Base-by-base conservation (phyloP, 192 early-diverging fungal genomes). In the Lobosporangium transversale region DNA sequence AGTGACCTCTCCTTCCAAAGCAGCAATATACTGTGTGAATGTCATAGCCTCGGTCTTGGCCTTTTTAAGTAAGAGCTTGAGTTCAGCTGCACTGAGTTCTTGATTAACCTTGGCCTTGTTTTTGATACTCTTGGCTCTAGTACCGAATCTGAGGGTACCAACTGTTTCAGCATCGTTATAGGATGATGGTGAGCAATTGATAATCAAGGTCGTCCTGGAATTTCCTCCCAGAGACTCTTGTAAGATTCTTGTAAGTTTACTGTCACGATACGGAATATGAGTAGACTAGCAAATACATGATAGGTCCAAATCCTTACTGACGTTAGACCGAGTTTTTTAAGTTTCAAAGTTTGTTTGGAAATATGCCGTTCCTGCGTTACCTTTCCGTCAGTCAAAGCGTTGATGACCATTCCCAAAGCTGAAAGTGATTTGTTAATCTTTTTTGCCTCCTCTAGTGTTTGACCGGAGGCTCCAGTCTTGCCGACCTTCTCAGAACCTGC, bases 141-240 rank as follows among this genome's bases (percentile, higher is more conserved):
- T 96, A 79, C 98, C 98, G 76, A 99, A 99, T 31, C 97, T 87
- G 53, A 99, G 83, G 2, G 97, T 98, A 49, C 91, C 87, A 9
- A 98, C 78, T 0, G 97, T 98, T 84, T 99, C 98, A 10, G 92
- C 89, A 71, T 96, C 95, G 79, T 99, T 99, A 73, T 92, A 99
- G 15, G 95, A 96, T 5, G 94, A 95, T 8, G 98, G 98, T 17
- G 97, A 98, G 81, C 93, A 95, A 81, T 98, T 98, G 86, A 98
- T 98, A 63, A 99, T 97, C 17, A 99, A 83, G 14, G 98, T 99
- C 21, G 98, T 99, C 49, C 97, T 88, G 30, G 98, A 99, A 85
- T 99, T 99, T 79, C 98, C 98, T 83, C 98, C 98, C 49, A 99
- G 84, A 2, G 97, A 97, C 82, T 99, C 98, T 92, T 99, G 98